These are phyloP conservation scores for Mitragyna speciosa DNA, from an alignment of 257 asterid species.

Conservation along the genomic window DNA sequence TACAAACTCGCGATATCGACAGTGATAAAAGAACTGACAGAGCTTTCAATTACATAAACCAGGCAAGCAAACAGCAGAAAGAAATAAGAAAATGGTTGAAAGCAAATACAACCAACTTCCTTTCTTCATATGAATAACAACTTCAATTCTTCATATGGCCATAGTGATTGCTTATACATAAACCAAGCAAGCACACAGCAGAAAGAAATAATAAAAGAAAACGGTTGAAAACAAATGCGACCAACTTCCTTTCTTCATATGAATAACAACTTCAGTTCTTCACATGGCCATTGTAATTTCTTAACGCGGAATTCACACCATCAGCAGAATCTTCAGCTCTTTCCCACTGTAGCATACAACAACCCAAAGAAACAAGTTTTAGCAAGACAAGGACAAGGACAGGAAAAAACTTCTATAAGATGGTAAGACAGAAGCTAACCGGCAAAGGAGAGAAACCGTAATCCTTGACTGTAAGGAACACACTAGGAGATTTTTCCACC, in stretches of 20 bases:
- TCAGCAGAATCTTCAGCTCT: not conserved
- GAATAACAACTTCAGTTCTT: not conserved
- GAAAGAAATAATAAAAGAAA: too few relatives aligned
- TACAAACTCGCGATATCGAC: too few relatives aligned
- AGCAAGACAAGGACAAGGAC: not conserved
- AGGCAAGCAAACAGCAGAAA: too few relatives aligned
- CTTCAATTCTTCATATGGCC: not conserved
- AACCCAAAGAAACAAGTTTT: not conserved
- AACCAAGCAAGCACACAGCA: too few relatives aligned
- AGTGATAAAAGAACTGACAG: too few relatives aligned
- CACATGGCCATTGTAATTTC: not conserved
- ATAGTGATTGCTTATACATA: not conserved
- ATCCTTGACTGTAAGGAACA: slow-evolving; percentile 1
- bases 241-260: too few relatives aligned
- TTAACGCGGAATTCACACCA: not conserved
- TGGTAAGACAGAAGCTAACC: slow-evolving; percentile 15
- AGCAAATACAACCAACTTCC: too few relatives aligned
- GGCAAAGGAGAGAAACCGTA: slow-evolving; percentile 22
- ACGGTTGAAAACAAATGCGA: too few relatives aligned
- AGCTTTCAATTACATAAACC: too few relatives aligned
- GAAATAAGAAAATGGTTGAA: too few relatives aligned
- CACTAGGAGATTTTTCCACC: not conserved
- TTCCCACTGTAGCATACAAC: slow-evolving; percentile 15
- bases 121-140: not conserved
- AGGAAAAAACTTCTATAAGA: not conserved